Evolutionary conservation across 805 yeast genomes (phyloP), one percentile per base, ranked within the genome.

Genomic region (Jamesozyma piceae): DNA sequence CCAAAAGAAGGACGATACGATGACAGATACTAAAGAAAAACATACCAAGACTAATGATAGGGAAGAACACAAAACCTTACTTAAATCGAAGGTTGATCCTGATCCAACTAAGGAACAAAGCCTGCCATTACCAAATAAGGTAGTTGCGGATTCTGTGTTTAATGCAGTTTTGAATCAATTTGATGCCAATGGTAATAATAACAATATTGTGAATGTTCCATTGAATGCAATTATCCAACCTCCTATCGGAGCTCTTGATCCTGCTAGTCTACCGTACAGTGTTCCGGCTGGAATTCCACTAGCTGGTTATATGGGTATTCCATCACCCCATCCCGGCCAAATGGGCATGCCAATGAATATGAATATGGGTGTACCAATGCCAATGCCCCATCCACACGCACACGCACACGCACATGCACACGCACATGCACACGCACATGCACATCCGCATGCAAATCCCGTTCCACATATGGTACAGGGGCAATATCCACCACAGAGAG

Each of bases 91-190:
- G 10, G 30, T 26, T 11, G 34, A 35, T 19, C 17, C 18, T 13
- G 34, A 29, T 13, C 48, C 40, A 9, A 51, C 58, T 13, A 18
- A 19, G 30, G 39, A 32, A 10, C 39, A 35, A 22, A 18, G 18
- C 11, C 47, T 53, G 19, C 57, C 52, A 24, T 45, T 44, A 4
- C 53, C 54, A 28, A 52, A 49, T 26, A 45, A 48, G 15, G 45
- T 43, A 5, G 55, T 60, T 14, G 61, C 65, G 2, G 59, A 54
- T 44, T 57, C 63, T 43, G 57, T 54, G 38, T 56, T 58, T 49
- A 55, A 54, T 43, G 60, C 67, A 2, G 62, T 65, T 20, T 45
- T 63, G 27, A 54, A 58, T 38, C 64, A 65, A 39, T 46, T 57
- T 20, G 48, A 52, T 15, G 51, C 57, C 22, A 26, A 35, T n/a